phyloP scores from a whole-genome alignment of 208 protist species.

The Trypanosoma vivax region DNA sequence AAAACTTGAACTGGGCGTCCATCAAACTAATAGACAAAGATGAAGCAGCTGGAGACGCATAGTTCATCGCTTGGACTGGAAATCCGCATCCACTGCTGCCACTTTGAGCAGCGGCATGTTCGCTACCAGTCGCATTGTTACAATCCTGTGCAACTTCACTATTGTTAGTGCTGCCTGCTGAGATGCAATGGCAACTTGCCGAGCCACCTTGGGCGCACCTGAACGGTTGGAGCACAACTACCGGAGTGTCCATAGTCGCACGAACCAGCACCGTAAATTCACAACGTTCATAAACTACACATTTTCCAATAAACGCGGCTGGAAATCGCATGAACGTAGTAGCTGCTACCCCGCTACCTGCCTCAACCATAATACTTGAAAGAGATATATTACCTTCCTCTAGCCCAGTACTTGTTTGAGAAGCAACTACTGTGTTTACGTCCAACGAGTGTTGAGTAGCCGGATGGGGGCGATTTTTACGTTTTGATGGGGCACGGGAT shows the following conservation, averaged over 20 bases:
- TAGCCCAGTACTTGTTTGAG: background rate
- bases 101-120: background rate
- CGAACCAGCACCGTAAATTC: slow-evolving; percentile 65
- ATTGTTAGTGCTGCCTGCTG: background rate
- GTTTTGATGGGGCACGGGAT: background rate
- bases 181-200: background rate
- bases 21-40: slow-evolving; percentile 24
- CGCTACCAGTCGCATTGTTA: background rate
- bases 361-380: slow-evolving; percentile 12
- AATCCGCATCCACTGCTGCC: background rate
- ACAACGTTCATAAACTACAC: slow-evolving; percentile 59
- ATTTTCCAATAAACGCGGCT: slow-evolving; percentile 57
- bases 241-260: slow-evolving; percentile 36
- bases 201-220: slow-evolving; percentile 29
- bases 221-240: slow-evolving; percentile 74
- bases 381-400: background rate
- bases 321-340: slow-evolving; percentile 64
- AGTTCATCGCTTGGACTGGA: background rate
- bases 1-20: slow-evolving; percentile 77
- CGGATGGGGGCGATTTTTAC: too few relatives aligned
- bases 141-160: background rate
- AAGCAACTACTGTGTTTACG: background rate
- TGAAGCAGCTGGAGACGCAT: background rate
- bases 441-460: background rate
- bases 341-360: background rate